Base-by-base conservation (phyloP, 176 grass and related monocot species). In the Leersia perrieri region DNA sequence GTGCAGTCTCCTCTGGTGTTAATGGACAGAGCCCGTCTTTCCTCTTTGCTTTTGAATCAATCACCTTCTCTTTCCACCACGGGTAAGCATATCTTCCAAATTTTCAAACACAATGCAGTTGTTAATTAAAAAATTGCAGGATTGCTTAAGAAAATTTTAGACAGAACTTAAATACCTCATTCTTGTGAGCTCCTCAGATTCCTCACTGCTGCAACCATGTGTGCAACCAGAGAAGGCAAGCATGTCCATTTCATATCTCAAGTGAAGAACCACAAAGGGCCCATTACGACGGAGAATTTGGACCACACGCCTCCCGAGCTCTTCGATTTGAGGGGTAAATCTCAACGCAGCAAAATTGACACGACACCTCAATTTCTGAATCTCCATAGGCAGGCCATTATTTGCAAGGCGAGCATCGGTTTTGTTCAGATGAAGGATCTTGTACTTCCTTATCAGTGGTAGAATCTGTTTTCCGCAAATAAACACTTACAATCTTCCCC, bases 11-110 rank as follows among this genome's bases (percentile, higher is more conserved):
- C 76, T 98, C 95, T 5, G 95, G 95, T 66, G 92, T 98, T 53
- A 98, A 89, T 41, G 95, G 95, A 76, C 95, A 94, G 34, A 94
- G 29, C 49, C 95, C 95, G 22, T 94, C 95, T 76, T 84, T 98
- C 71, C 95, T 91, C 70, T 92, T 98, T 22, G 70, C 57, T 18
- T 81, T 75, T 11, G 95, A 98, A 83, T 93, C 77, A 3, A 98
- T 94, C 77, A 94, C 90, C 84, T 98, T 98, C 78, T 98, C 95
- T 85, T 98, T 98, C 95, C 95, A 98, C 95, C 95, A 98, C 53
- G 92, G 95, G 86, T 98, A 98, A 63, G 90, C 92, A 83, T 98
- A 98, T 89, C 95, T 98, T 79, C 16, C 57, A 45, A 84, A 40
- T 57, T 78, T 26, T 22, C 4, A 63, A 76, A 58, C 29, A 73